These are phyloP conservation scores for Fusarium zealandicum DNA, from an alignment of 2,329 filamentous ascomycete species.

Conservation along the genomic window DNA sequence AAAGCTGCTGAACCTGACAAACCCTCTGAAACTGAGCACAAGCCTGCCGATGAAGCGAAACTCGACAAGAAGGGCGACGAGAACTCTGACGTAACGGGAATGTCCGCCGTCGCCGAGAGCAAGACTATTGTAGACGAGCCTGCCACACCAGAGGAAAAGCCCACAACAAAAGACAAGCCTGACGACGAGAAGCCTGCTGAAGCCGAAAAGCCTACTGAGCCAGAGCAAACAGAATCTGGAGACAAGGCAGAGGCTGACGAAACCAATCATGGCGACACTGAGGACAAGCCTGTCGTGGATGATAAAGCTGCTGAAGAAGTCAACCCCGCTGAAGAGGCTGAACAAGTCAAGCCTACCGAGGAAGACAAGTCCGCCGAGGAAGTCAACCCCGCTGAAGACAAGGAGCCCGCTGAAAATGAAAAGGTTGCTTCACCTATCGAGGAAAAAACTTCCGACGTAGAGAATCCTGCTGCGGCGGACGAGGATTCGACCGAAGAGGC, in stretches of 20 bases:
- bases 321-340: background rate
- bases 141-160: background rate
- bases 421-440: too few relatives aligned
- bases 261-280: background rate
- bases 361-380: background rate
- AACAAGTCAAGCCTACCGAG: too few relatives aligned
- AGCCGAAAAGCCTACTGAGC: background rate
- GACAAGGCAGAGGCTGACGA: background rate
- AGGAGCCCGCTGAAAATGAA: too few relatives aligned
- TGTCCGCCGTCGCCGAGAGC: background rate
- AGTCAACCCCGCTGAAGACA: background rate
- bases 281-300: slow-evolving; percentile 1
- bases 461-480: background rate
- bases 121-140: background rate
- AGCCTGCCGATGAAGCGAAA: too few relatives aligned
- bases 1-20: too few relatives aligned
- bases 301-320: background rate
- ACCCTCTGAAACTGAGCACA: too few relatives aligned
- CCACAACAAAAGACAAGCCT: background rate
- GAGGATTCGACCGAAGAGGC: background rate
- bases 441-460: too few relatives aligned
- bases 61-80: too few relatives aligned
- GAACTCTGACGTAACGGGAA: background rate
- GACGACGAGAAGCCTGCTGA: background rate
- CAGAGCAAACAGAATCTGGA: background rate